phyloP scores from a whole-genome alignment of 176 grass and related monocot genomes.

The Guadua angustifolia region DNA sequence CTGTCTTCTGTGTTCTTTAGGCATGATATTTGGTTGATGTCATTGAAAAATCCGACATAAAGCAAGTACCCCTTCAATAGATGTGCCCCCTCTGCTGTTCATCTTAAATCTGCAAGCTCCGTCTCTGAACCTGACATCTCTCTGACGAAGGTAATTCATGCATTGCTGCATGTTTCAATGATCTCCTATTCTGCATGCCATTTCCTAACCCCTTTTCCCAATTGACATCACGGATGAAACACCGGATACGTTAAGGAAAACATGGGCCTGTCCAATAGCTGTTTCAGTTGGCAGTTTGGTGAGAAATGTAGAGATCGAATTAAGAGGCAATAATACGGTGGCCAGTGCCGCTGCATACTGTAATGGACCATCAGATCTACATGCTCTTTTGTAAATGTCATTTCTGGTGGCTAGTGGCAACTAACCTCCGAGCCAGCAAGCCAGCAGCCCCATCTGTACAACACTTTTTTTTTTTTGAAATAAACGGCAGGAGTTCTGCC shows the following conservation, averaged over 20 bases:
- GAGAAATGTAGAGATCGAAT: not conserved
- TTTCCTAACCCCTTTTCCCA: not conserved
- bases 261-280: slow-evolving; percentile 27
- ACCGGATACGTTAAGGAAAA: not conserved
- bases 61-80: not conserved
- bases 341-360: slow-evolving; percentile 1
- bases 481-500: too few species aligned
- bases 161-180: not conserved
- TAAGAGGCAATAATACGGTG: slow-evolving; percentile 41
- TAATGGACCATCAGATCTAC: slow-evolving; percentile 27
- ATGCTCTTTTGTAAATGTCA: slow-evolving; percentile 16
- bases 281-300: slow-evolving; percentile 42
- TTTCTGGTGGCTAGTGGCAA: slow-evolving; percentile 26
- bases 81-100: not conserved
- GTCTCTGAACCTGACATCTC: not conserved
- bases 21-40: slow-evolving; percentile 21
- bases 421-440: slow-evolving; percentile 17
- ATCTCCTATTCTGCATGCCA: not conserved
- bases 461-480: too few species aligned
- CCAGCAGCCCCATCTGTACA: slow-evolving; percentile 19
- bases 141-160: not conserved
- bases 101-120: not conserved
- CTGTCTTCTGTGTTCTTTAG: slow-evolving; percentile 1
- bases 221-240: not conserved
- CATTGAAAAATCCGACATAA: slow-evolving; percentile 33